Percentiles rank a stretch among this genome's conserved stretches.
Conservation (phyloP, 2,329 filamentous ascomycete species). For the Rhexocercosporidium sp. region DNA sequence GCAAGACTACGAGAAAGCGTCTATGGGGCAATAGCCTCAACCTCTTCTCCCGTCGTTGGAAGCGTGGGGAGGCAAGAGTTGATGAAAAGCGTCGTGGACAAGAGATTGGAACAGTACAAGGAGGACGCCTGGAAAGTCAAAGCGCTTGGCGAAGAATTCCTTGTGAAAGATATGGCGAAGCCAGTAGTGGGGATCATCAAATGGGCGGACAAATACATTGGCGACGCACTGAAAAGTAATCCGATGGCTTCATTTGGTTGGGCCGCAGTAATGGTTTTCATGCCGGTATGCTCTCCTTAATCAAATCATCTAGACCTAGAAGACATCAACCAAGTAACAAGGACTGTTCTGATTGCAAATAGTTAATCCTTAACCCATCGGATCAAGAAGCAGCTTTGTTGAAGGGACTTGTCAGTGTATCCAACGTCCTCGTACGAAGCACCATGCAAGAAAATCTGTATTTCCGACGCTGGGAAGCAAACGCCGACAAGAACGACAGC, state of each 20-base stretch:
- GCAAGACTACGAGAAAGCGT: neutral
- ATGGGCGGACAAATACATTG: slow-evolving; percentile 25
- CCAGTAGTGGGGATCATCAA: slow-evolving; percentile 24
- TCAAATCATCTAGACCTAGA: neutral
- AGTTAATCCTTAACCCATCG: neutral
- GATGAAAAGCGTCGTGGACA: neutral
- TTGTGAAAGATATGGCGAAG: slow-evolving; percentile 24
- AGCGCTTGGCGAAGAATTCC: slow-evolving; percentile 19
- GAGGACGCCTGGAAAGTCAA: slow-evolving; percentile 22
- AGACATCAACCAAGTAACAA: no score
- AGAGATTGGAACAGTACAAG: neutral
- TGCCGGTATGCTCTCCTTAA: slow-evolving; percentile 5
- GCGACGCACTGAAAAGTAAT: slow-evolving; percentile 13
- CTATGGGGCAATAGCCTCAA: neutral
- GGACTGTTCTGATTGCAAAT: neutral
- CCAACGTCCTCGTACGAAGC: neutral
- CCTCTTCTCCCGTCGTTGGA: neutral
- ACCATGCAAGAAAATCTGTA: slow-evolving; percentile 8
- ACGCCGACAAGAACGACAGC: neutral
- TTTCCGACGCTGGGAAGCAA: neutral
- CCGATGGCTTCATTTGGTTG: slow-evolving; percentile 27
- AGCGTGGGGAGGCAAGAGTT: neutral
- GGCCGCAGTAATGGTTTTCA: slow-evolving; percentile 26
- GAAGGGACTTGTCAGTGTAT: neutral
- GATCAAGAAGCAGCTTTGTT: neutral